A percentile compares a stretch with the other conserved stretches of the same genome.
phyloP scores from a whole-genome alignment of 108 stramenopile species.

The Pseudonitzschia pungens region DNA sequence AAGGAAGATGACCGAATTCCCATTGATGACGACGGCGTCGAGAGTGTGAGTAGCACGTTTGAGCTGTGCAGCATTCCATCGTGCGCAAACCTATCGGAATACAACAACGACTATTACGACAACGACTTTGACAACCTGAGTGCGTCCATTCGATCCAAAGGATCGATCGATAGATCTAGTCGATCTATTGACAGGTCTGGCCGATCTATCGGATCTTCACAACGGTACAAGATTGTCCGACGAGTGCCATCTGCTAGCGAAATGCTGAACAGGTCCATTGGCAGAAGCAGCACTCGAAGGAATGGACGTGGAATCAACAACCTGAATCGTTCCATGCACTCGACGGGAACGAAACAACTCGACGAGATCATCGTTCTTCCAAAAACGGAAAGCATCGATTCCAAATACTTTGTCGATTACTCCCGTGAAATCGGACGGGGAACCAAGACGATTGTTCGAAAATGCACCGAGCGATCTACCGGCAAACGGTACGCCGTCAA shows the following conservation, averaged over 20 bases:
- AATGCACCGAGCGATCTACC: conserved; percentile 10
- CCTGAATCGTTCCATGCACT: neutral
- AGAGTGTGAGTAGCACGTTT: neutral
- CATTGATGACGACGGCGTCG: neutral
- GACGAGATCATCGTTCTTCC: neutral
- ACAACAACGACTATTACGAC: neutral
- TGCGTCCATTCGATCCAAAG: neutral
- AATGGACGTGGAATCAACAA: neutral
- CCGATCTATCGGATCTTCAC: neutral
- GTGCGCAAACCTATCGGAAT: neutral
- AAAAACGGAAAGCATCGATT: neutral
- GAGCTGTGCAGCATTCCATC: conserved; percentile 5
- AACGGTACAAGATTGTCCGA: neutral
- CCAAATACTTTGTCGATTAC: conserved; percentile 7
- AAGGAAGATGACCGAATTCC: neutral
- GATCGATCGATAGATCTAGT: neutral
- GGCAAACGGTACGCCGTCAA: conserved; percentile 43
- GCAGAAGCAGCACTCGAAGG: neutral
- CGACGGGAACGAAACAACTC: neutral
- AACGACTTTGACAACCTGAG: neutral
- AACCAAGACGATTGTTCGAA: conserved; percentile 24
- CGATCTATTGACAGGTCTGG: neutral
- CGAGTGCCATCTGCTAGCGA: neutral
- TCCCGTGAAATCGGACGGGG: conserved; percentile 26
- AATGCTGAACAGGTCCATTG: neutral